Base-by-base conservation (phyloP, 441 rosid genomes). In the Viola pubescens region DNA sequence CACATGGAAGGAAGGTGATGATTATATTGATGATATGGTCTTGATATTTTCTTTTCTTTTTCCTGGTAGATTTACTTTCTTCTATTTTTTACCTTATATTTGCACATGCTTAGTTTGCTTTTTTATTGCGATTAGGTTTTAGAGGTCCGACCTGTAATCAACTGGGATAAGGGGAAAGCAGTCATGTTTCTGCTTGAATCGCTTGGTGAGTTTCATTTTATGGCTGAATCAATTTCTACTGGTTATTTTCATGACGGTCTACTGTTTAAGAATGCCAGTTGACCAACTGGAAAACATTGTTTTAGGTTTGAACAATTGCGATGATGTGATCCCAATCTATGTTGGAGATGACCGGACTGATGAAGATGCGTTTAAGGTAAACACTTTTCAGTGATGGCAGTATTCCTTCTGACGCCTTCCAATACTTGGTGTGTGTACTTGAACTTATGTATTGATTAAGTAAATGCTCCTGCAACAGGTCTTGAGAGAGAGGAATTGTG, bases 141-240 rank as follows among this genome's bases (percentile, higher is more conserved):
- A 68, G 99, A 94, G 80, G 79, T 94, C 61, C 88, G 97, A 34
- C 99, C 97, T 7, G 84, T 79, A 63, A 90, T 94, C 61, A 63
- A 90, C 65, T 90, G 99, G 99, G 94, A 94, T 71, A 94, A 94
- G 81, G 99, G 99, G 61, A 86, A 88, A 75, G 97, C 99, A 61
- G 86, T 94, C 6, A 79, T 77, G 37, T 90, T 90, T 78, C 80
- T 94, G 48, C 99, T 90, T 9, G 88, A 94, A 80, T 88, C 99
- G 62, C 89, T 90, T 5, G 98, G 98, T 89, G 61, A 64, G 73
- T 4, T 58, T 42, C 26, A n/a, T 26, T 14, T 54, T 58, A 59
- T 14, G 7, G 3, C 45, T n/a, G 44, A 10, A 54, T 4, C 47
- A 12, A 16, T 37, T 10, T 6, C 53, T 54, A 48, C 4, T 2